A percentile compares a stretch with the other conserved stretches of the same genome.
These are phyloP conservation scores for Debaryomyces robertsiae DNA, from an alignment of 1,139 yeast species.

Conservation along the genomic window DNA sequence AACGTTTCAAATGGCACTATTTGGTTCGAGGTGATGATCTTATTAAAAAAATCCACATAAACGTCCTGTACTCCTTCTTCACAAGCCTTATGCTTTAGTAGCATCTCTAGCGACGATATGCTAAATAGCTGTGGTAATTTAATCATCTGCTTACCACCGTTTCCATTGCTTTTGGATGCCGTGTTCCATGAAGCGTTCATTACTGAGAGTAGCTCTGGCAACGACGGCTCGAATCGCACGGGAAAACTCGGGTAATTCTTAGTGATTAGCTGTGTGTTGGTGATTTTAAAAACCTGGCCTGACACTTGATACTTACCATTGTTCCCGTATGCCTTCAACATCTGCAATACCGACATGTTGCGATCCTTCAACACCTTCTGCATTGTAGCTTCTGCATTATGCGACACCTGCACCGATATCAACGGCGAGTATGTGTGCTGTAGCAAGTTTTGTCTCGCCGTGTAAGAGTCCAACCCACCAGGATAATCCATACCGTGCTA, in stretches of 20 bases:
- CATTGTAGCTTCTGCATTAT: conserved; percentile 50
- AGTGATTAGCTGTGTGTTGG: conserved; percentile 46
- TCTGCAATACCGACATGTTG: conserved; percentile 37
- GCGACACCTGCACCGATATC: conserved; percentile 56
- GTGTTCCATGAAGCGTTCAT: conserved; percentile 22
- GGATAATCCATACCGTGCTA: conserved; percentile 31
- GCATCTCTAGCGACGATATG: conserved; percentile 40
- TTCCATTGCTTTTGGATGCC: neutral
- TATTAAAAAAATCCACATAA: conserved; percentile 62
- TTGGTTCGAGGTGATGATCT: conserved; percentile 60
- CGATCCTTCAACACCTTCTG: conserved; percentile 32
- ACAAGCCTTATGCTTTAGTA: conserved; percentile 26
- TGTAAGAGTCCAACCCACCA: conserved; percentile 45
- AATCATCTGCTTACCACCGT: conserved; percentile 8
- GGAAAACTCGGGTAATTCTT: conserved; percentile 49
- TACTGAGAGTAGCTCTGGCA: conserved; percentile 43
- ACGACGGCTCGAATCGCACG: conserved; percentile 44
- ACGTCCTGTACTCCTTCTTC: conserved; percentile 27
- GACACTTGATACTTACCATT: conserved; percentile 44
- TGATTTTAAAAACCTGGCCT: conserved; percentile 41
- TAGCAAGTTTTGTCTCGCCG: conserved; percentile 45
- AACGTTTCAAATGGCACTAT: conserved; percentile 85
- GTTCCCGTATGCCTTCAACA: conserved; percentile 49
- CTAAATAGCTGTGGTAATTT: conserved; percentile 38
- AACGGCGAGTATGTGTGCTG: conserved; percentile 61